Conservation (phyloP, 768 basidiomycete genomes). For the Boletus speciosus region DNA sequence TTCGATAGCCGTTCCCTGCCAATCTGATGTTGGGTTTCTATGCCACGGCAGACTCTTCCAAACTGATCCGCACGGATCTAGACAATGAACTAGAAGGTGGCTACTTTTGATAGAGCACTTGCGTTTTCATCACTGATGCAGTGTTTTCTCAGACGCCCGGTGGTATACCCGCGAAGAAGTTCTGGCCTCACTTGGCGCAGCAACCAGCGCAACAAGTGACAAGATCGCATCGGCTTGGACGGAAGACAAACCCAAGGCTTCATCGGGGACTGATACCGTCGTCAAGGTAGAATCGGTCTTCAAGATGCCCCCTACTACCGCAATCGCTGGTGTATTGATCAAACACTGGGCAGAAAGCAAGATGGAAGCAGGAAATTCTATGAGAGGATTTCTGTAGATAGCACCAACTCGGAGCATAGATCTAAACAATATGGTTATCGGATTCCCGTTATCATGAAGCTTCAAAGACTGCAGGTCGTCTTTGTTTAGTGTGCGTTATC, state of each 20-base stretch:
- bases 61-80: constrained; percentile 78
- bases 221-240: constrained; percentile 17
- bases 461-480: too few relatives aligned
- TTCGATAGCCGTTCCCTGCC: constrained; percentile 77
- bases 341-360: constrained; percentile 73
- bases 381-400: constrained; percentile 40
- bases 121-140: not conserved
- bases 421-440: too few relatives aligned
- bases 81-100: constrained; percentile 93
- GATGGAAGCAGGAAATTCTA: constrained; percentile 44
- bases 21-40: constrained; percentile 91
- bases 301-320: constrained; percentile 70
- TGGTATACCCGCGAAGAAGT: constrained; percentile 86
- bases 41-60: constrained; percentile 66
- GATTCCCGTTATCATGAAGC: too few relatives aligned
- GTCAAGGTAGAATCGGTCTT: constrained; percentile 49
- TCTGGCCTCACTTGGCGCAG: constrained; percentile 46
- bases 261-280: constrained; percentile 14
- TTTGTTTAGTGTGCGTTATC: too few relatives aligned
- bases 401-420: too few relatives aligned
- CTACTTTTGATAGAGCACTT: not conserved
- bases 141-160: constrained; percentile 59
- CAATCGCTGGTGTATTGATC: constrained; percentile 85
- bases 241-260: constrained; percentile 19
- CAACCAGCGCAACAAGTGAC: constrained; percentile 31